Evolutionary conservation across 1,139 yeast species (phyloP), one percentile per base, ranked within the genome.

Genomic region (Saccharomyces hybrid): DNA sequence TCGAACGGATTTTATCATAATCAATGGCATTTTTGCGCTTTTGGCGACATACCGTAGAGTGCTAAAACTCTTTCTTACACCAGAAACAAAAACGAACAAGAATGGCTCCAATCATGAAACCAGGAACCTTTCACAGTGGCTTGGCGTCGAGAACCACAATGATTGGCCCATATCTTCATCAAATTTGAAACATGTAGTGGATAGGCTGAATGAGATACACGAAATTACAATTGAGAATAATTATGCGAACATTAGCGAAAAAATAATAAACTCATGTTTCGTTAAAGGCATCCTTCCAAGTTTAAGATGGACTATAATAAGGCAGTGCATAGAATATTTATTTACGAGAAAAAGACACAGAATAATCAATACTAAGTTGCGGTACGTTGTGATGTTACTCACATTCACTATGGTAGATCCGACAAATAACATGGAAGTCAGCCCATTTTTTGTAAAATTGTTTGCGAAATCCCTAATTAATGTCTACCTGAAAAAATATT

Each of bases 261-360:
- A 52, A 41, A 9, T 62, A 9, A 49, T 64, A 51, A 58, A 59
- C 41, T 63, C 67, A 4, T 54, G 59, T 25, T 9, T 64, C 23
- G 55, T 64, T 11, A 54, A 56, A 14, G 64, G 64, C 51, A 55
- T 65, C 4, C 32, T 58, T 9, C 64, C 64, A n/a, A 57, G 64
- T 32, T 26, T 65, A 6, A 62, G 63, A 55, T 66, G 70, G 70
- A 56, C 67, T 5, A 32, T 62, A 2, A 65, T 68, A 66, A 57
- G 67, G 48, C 66, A 61, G 49, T 48, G 61, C 6, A 34, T 57
- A 9, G 54, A 51, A 53, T 49, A 53, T 28, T 48, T 59, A 46
- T 49, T 52, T 16, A 11, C 23, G 13, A 16, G 13, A 14, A 38
- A 38, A 16, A 42, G 28, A 26, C 26, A 9, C 41, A 42, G 6